Conservation (phyloP, 2,329 filamentous ascomycete genomes). For the Parastagonospora avenae region DNA sequence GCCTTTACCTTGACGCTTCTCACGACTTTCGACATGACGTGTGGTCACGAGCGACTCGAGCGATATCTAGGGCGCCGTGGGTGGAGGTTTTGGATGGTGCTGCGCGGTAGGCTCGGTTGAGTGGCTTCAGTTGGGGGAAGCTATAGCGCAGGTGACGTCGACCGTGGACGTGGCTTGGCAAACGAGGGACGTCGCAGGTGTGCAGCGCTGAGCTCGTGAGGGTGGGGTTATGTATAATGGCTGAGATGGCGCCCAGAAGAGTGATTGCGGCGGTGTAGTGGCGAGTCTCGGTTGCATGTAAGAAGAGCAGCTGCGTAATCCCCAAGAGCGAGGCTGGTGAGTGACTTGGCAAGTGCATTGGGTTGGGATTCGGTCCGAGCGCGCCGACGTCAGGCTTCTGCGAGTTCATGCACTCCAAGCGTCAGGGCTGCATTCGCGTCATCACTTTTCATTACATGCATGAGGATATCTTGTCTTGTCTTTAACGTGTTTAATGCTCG, state of each 20-base stretch:
- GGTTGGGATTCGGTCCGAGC: slow-evolving; percentile 5
- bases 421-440: not conserved
- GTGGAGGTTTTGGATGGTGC: not conserved
- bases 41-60: slow-evolving; percentile 4
- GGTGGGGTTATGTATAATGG: not conserved
- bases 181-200: slow-evolving; percentile 3
- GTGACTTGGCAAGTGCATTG: slow-evolving; percentile 4
- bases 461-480: not conserved
- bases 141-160: slow-evolving; percentile 11
- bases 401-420: not conserved
- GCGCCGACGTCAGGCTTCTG: slow-evolving; percentile 3
- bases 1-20: slow-evolving; percentile 76
- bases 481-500: not conserved
- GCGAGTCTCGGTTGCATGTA: slow-evolving; percentile 1
- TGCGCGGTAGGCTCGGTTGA: not conserved
- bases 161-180: slow-evolving; percentile 5
- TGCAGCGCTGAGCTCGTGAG: not conserved
- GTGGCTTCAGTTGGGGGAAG: slow-evolving; percentile 2
- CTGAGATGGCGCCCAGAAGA: not conserved
- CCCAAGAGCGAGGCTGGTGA: slow-evolving; percentile 11
- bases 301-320: slow-evolving; percentile 6
- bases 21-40: slow-evolving; percentile 91
- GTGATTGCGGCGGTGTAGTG: slow-evolving; percentile 8
- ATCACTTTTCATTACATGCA: not conserved
- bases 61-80: slow-evolving; percentile 10